Base-by-base conservation (phyloP, 2,329 filamentous ascomycete species). In the Dichotomopilus funicola region DNA sequence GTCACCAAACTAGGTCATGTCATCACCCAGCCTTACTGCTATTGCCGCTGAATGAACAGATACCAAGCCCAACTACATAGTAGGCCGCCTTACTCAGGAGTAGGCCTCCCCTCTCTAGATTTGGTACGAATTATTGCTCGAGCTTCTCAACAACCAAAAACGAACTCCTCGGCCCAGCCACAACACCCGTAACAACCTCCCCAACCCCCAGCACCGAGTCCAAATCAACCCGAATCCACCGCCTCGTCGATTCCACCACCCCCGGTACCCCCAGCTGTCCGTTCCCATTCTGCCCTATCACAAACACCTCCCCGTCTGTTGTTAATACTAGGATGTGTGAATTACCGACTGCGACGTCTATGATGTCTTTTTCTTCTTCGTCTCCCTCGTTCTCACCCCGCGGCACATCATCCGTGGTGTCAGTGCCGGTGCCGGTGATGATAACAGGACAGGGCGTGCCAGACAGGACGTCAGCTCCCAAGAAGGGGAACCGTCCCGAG, bases 291-390 rank as follows among this genome's bases (percentile, higher is more conserved):
- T 74, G 71, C 0, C 85, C 85, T 44, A 79, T 71, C 4, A 78
- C 77, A 60, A 77, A 85, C 0, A 87, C 66, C 19, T 70, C 70
- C 0, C 75, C 74, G 2, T 75, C 70, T 0, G 71, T 70, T 0
- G 76, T 79, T 31, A 87, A 65, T 5, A 77, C 77, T 7, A 85
- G 70, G n/a, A 81, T 73, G 66, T 87, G 83, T 6, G 73, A 72
- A 38, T 79, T 76, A 0, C 85, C 85, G 5, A 87, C 64, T 1
- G 75, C 79, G 41, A 85, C 71, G 59, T 86, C 82, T 5, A 72
- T 59, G 2, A 87, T 70, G 56, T 87, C 80, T 27, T 73, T 70
- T 4, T 73, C 73, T 5, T 75, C 72, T 1, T 1, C 37, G 37
- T 40, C 19, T 27, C 19, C 2, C 19, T 27, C 19, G 19, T 27